A percentile compares a stretch with the other conserved stretches of the same genome.
phyloP scores from a whole-genome alignment of 179 eudicot species.

The Heliamphora pulchella region DNA sequence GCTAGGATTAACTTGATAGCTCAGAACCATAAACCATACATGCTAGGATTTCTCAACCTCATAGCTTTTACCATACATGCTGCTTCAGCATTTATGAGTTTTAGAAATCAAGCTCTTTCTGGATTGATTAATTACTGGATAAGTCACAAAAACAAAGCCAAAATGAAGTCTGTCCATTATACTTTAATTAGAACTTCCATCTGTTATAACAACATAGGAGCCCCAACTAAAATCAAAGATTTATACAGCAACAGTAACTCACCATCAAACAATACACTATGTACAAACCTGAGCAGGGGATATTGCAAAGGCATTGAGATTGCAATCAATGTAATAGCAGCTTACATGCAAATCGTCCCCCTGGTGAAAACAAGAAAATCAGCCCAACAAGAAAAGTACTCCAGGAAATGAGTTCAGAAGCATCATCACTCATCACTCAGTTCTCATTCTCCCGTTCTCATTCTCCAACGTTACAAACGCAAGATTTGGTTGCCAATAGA shows the following conservation, averaged over 20 bases:
- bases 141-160: too few relatives aligned
- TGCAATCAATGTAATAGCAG: constrained; percentile 76
- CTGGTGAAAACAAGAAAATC: constrained; percentile 27
- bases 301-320: constrained; percentile 74
- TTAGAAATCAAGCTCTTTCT: not conserved
- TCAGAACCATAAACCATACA: too few relatives aligned
- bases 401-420: not conserved
- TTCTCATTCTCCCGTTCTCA: not conserved
- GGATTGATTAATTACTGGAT: not conserved
- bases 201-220: not conserved
- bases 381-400: not conserved
- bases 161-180: not conserved
- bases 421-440: not conserved
- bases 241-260: not conserved
- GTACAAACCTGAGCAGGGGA: constrained; percentile 74
- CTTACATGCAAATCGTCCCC: constrained; percentile 69
- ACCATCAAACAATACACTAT: not conserved
- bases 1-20: too few relatives aligned
- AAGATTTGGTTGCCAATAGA: not conserved
- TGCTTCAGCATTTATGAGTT: too few relatives aligned
- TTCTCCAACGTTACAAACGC: not conserved
- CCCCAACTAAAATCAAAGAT: not conserved
- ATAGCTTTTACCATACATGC: too few relatives aligned
- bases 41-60: too few relatives aligned
- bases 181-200: not conserved